Evolutionary conservation across 257 asterid genomes (phyloP).

Genomic region (Ilex asprella): DNA sequence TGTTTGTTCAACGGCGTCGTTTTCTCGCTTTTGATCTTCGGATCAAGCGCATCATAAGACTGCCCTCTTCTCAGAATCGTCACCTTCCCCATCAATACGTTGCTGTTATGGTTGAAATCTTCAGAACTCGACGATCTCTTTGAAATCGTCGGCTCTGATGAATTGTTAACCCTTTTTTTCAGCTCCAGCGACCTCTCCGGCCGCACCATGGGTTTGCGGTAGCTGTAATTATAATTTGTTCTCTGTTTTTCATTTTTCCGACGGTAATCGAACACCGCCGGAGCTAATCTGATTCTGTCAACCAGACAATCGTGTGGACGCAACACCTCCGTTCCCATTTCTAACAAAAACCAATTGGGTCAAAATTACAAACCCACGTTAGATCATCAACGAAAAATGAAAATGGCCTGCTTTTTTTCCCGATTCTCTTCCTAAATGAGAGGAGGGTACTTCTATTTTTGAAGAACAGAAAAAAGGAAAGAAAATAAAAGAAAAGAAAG

Average conservation of each 20-base stretch:
- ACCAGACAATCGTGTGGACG: constrained; percentile 18
- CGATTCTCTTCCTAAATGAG: no score
- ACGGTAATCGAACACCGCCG: background rate
- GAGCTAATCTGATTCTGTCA: background rate
- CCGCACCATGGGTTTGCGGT: background rate
- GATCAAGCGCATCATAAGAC: background rate
- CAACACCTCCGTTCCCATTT: constrained; percentile 30
- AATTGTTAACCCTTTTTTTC: background rate
- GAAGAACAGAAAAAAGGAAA: no score
- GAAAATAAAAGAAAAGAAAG: no score
- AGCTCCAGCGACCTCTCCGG: background rate
- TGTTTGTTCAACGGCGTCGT: background rate
- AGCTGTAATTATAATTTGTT: background rate
- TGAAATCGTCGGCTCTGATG: background rate
- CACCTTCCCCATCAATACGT: background rate
- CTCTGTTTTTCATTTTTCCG: background rate
- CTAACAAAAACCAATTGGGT: no score
- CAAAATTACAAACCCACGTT: no score
- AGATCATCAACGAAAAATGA: no score
- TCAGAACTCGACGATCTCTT: background rate
- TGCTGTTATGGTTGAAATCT: background rate
- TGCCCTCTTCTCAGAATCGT: background rate
- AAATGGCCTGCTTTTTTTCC: no score
- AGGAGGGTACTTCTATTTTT: no score
- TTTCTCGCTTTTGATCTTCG: background rate